phyloP scores from a whole-genome alignment of 805 yeast genomes.

The Alloascoidea africana region DNA sequence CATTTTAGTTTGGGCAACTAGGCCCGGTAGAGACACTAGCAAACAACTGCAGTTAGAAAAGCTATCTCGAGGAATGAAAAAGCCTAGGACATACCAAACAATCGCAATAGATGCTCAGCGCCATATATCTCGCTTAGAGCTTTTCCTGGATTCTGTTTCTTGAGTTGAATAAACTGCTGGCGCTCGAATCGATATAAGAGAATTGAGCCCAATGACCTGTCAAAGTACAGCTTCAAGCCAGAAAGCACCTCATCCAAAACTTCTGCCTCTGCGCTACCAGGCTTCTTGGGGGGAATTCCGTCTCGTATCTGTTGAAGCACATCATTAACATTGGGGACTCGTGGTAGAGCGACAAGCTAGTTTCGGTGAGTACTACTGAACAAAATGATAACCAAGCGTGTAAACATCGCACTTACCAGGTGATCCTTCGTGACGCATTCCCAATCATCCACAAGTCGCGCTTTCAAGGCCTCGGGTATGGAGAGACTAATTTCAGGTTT shows the following conservation, averaged over 20 bases:
- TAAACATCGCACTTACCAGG: conserved; percentile 15
- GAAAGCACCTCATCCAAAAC: conserved; percentile 50
- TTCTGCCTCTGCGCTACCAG: conserved; percentile 25
- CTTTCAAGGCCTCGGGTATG: conserved; percentile 54
- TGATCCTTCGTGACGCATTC: conserved; percentile 75
- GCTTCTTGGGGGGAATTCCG: conserved; percentile 11
- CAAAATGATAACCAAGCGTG: not conserved
- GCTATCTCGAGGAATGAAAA: not conserved
- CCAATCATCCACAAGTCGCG: conserved; percentile 83
- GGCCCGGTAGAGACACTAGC: conserved; percentile 57
- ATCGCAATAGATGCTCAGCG: conserved; percentile 64
- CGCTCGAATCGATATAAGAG: conserved; percentile 67
- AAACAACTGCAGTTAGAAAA: not conserved
- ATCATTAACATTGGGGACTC: conserved; percentile 32
- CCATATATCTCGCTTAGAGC: conserved; percentile 48
- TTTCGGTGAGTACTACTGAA: not conserved
- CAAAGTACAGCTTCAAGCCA: conserved; percentile 64
- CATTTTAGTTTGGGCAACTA: conserved; percentile 68
- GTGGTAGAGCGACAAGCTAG: conserved; percentile 45
- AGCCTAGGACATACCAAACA: conserved; percentile 24
- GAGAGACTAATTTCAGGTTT: conserved; percentile 35
- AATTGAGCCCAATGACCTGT: conserved; percentile 52
- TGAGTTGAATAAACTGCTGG: conserved; percentile 46
- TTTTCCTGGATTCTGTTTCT: conserved; percentile 19
- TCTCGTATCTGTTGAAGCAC: conserved; percentile 39